Base-by-base conservation (phyloP, 1,284 basidiomycete species). In the Ustilago hordei region DNA sequence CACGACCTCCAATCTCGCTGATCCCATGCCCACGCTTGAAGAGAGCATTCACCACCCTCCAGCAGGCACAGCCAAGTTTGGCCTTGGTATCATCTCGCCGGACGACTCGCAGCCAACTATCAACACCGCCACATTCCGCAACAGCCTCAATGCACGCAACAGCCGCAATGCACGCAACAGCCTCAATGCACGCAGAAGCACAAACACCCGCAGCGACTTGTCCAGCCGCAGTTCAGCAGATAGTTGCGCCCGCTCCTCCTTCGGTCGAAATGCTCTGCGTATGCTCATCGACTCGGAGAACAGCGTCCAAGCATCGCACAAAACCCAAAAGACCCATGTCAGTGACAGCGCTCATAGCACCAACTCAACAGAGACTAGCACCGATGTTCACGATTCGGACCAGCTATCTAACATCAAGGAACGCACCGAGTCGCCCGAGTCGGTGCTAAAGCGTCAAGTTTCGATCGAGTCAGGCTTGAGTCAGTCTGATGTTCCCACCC, bases 331-430 rank as follows among this genome's bases (percentile, higher is more conserved):
- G 31, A 64, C 66, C 2, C 50, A 54, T 19, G 23, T 71, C 41
- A 74, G 75, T 64, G 75, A 78, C 39, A 70, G 75, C 68, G 75
- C 56, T 3, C 68, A 69, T 50, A 78, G 75, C 65, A 60, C 55
- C 15, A 60, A 60, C 54, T 74, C 75, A 0, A 64, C 64, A 34
- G 75, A 74, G n/a, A 74, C 75, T 4, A 78, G 71, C 54, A 53
- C 48, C 54, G 71, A 78, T 39, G 5, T 66, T 6, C 71, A 71
- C 36, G 75, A 78, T n/a, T 59, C 56, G 3, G 74, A 69, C 35
- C 69, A 69, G 39, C 58, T 77, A 2, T 69, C 64, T 3, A 66
- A 63, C 60, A 76, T 76, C 56, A 70, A 69, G 55, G 74, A 76
- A 48, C 56, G 59, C 54, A 59, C 60, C n/a, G 73, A 75, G 36